Evolutionary conservation across 441 rosid genomes (phyloP), one percentile per base, ranked within the genome.

Genomic region (Jatropha multifida): DNA sequence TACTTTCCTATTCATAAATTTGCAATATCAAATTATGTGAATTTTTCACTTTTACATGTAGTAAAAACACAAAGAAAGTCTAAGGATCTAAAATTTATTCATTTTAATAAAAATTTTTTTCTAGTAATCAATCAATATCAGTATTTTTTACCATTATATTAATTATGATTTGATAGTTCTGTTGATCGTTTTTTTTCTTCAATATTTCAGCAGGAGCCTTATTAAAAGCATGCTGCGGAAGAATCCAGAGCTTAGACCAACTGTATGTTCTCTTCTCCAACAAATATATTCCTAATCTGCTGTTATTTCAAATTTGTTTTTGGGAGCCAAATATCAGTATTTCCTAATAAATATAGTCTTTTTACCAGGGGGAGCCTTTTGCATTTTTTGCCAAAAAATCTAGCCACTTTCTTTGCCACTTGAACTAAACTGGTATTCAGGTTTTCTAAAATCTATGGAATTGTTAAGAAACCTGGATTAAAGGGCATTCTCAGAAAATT

Each of bases 211-310:
- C 79, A 97, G 99, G 37, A 81, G 97, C 77, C 94, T 94, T 64
- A 84, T 92, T 74, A 94, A 90, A 81, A 92, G 90, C 89, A 92
- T 92, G 98, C 90, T 92, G 83, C 88, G 97, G 83, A 94, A 92
- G 81, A 94, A 92, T 81, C 97, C 98, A 32, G 97, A 94, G 81
- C 87, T 92, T 74, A 85, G 97, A 87, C 97, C 98, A 78, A 94
- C 88, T 79, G 98, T 94, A 91, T 52, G 97, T 83, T 71, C 67
- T 75, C 65, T 67, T 68, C 49, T 1, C 23, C 68, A 23, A 37
- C 17, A 62, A 62, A n/a, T 62, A 32, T 37, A 48, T 4, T 48
- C 14, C 42, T 3, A 4, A 62, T 61, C n/a, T 10, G 69, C 49
- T 40, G 49, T 13, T 71, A 58, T n/a, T 41, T 37, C 15, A 75